A percentile compares a stretch with the other conserved stretches of the same genome.
These are phyloP conservation scores for Morella rubra DNA, from an alignment of 306 rosid genomes.

Conservation along the genomic window DNA sequence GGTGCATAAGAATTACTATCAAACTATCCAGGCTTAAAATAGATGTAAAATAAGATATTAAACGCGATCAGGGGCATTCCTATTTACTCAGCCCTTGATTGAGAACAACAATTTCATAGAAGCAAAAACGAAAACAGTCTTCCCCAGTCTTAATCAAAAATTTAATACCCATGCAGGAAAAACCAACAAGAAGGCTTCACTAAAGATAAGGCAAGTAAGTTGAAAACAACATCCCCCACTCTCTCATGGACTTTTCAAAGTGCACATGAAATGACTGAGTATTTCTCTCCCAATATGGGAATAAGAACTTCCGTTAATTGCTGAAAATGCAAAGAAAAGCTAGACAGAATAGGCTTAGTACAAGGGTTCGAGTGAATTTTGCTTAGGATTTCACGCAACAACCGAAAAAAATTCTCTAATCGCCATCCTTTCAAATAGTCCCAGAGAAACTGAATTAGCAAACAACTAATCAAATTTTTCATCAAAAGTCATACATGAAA, in stretches of 20 bases:
- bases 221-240: background rate
- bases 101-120: background rate
- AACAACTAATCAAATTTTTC: background rate
- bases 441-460: background rate
- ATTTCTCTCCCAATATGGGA: background rate
- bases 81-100: background rate
- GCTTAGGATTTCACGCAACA: background rate
- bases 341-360: background rate
- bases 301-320: background rate
- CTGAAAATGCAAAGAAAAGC: background rate
- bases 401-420: background rate
- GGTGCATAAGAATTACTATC: background rate
- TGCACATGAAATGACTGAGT: background rate
- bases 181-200: background rate
- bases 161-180: background rate
- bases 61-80: background rate
- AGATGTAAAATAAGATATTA: background rate
- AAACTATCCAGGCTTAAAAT: background rate
- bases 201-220: no score
- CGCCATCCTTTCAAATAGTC: background rate
- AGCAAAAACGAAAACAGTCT: background rate
- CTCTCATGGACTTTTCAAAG: background rate
- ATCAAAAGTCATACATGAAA: background rate
- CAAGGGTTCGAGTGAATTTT: no score
- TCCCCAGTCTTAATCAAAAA: background rate